These are phyloP conservation scores for Solanum ahanhuiri DNA, from an alignment of 257 asterid genomes.

Conservation along the genomic window DNA sequence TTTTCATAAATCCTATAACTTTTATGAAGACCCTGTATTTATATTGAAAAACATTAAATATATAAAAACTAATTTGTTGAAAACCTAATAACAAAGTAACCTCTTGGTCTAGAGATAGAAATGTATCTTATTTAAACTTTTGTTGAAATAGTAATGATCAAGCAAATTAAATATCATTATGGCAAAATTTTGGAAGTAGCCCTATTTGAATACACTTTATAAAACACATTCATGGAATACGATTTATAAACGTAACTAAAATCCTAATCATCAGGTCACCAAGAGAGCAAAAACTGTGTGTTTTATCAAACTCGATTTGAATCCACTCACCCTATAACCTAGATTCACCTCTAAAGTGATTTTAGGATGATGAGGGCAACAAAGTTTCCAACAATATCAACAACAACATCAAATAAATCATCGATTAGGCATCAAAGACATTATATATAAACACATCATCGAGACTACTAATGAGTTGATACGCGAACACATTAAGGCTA, in stretches of 20 bases:
- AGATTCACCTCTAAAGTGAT: not conserved
- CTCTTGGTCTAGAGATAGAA: not conserved
- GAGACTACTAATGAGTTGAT: not conserved
- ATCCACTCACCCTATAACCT: not conserved
- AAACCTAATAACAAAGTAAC: not conserved
- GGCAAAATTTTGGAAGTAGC: not conserved
- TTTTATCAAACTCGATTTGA: not conserved
- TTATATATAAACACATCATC: not conserved
- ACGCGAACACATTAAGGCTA: not conserved
- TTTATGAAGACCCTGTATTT: not conserved
- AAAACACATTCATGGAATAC: not conserved
- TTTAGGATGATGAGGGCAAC: not conserved
- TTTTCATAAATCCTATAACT: not conserved
- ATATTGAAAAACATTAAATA: not conserved
- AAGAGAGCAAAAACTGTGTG: not conserved
- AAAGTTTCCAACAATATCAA: not conserved
- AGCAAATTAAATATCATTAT: too few species aligned
- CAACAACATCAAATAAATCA: not conserved
- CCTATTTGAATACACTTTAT: not conserved
- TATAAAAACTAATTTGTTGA: not conserved
- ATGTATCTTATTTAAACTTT: not conserved
- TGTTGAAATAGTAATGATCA: not conserved
- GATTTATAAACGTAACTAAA: not conserved
- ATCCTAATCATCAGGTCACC: not conserved
- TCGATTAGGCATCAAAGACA: not conserved